Conservation (phyloP, 2,329 filamentous ascomycete genomes). For the Monosporascus sp. region DNA sequence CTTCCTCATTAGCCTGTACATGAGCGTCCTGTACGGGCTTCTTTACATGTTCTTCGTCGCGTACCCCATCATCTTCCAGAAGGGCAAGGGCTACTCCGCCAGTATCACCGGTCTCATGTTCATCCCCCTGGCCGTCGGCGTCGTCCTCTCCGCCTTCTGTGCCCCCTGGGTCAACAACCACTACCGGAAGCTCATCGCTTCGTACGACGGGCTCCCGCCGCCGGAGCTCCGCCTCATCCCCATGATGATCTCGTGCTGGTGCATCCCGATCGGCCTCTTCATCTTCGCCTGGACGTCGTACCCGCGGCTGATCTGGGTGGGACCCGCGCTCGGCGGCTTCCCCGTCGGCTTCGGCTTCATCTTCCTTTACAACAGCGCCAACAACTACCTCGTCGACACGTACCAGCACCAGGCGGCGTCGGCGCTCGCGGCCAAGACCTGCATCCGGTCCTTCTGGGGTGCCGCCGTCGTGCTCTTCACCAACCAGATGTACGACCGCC, state of each 20-base stretch:
- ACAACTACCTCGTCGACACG: conserved; percentile 65
- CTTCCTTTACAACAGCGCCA: conserved; percentile 75
- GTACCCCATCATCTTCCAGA: conserved; percentile 66
- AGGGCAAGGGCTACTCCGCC: conserved; percentile 72
- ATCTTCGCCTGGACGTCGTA: conserved; percentile 63
- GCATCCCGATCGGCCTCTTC: conserved; percentile 55
- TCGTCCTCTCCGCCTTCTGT: conserved; percentile 60
- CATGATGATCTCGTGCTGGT: conserved; percentile 76
- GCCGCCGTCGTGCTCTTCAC: conserved; percentile 75
- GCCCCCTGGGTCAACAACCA: conserved; percentile 74
- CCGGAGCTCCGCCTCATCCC: conserved; percentile 75
- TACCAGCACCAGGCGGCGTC: conserved; percentile 72
- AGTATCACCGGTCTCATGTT: conserved; percentile 80
- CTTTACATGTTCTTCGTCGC: conserved; percentile 76
- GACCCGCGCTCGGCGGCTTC: conserved; percentile 65
- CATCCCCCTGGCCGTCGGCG: conserved; percentile 74
- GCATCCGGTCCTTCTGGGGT: conserved; percentile 74
- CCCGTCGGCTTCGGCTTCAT: conserved; percentile 77
- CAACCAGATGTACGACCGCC: conserved; percentile 69
- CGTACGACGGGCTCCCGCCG: conserved; percentile 46
- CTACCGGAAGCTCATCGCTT: conserved; percentile 50
- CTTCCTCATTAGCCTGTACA: conserved; percentile 77
- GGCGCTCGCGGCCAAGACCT: conserved; percentile 77
- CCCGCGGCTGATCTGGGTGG: conserved; percentile 59
- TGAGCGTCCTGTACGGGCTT: conserved; percentile 73